phyloP scores from a whole-genome alignment of 2,329 filamentous ascomycete species.

The Fusarium sp. region DNA sequence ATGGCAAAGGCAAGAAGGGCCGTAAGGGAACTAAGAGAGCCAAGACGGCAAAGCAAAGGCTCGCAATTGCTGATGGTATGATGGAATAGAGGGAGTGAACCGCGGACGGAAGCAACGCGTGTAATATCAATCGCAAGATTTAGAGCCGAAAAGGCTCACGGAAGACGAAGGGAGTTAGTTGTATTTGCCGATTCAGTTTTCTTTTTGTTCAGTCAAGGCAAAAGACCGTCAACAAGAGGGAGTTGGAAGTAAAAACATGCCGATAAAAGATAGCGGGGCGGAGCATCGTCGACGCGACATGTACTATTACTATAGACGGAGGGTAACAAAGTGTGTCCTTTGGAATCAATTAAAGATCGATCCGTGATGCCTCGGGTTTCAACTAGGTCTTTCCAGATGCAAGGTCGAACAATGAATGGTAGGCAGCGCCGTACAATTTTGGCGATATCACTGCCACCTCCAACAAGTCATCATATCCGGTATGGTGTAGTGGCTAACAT shows the following conservation, averaged over 20 bases:
- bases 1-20: slow-evolving; percentile 65
- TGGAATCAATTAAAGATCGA: neutral
- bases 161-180: slow-evolving; percentile 38
- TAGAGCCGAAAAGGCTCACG: slow-evolving; percentile 26
- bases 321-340: slow-evolving; percentile 29
- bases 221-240: slow-evolving; percentile 22
- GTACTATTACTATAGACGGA: slow-evolving; percentile 50
- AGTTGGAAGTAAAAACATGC: slow-evolving; percentile 44
- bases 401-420: no score
- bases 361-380: neutral
- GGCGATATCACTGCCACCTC: slow-evolving; percentile 13
- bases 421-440: neutral
- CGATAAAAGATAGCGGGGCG: slow-evolving; percentile 33
- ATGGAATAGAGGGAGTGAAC: slow-evolving; percentile 47
- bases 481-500: slow-evolving; percentile 53
- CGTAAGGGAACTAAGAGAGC: slow-evolving; percentile 68
- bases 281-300: slow-evolving; percentile 27
- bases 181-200: slow-evolving; percentile 26
- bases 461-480: slow-evolving; percentile 35
- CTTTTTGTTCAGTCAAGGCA: slow-evolving; percentile 24
- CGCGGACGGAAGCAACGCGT: slow-evolving; percentile 23
- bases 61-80: slow-evolving; percentile 75
- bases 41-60: slow-evolving; percentile 76
- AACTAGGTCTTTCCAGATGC: no score
- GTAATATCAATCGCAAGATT: slow-evolving; percentile 43